Evolutionary conservation across 495 filamentous ascomycete genomes (phyloP), one percentile per base, ranked within the genome.

Genomic region (Podospora anserina): DNA sequence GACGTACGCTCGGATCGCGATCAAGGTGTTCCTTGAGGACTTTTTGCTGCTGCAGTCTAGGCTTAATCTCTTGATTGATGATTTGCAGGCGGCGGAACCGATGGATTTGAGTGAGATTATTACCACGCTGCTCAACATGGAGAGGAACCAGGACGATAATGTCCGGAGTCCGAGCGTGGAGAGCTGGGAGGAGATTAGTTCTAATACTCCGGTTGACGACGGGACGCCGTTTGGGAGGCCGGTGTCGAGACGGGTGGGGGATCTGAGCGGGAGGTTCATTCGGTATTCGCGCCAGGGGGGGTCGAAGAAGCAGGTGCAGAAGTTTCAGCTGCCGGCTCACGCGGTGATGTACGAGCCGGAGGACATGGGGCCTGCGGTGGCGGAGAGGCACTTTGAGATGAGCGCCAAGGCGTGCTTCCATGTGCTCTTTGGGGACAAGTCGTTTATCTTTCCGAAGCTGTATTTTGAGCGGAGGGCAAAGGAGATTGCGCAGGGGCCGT

Each of bases 341-440:
- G 87, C 95, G 2, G 90, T 98, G 0, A 78, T 90, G 56, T 97
- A 93, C 79, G 88, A 91, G 60, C 95, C 95, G 0, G 85, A 89
- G 64, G 91, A 88, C 39, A 92, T 96, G 84, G 88, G 91, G 65
- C 79, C 79, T 66, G 82, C 84, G 66, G 80, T 89, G 28, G 85
- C 90, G 2, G 92, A 97, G 75, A 88, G 90, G 68, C 83, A 90
- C 58, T 94, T 96, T 71, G 90, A 95, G 67, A 85, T 98, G 63
- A 94, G 90, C 69, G 88, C 95, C 18, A 97, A 98, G 77, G 92
- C 93, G 1, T 85, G 97, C 39, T 98, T 97, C 78, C 95, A 98
- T 74, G 90, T 97, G 11, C 85, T 99, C 65, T 98, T 97, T 73
- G 95, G 95, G 32, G 95, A 99, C 76, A 96, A 92, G 78, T 94